phyloP scores from a whole-genome alignment of 441 rosid species.

The Croton setiger region DNA sequence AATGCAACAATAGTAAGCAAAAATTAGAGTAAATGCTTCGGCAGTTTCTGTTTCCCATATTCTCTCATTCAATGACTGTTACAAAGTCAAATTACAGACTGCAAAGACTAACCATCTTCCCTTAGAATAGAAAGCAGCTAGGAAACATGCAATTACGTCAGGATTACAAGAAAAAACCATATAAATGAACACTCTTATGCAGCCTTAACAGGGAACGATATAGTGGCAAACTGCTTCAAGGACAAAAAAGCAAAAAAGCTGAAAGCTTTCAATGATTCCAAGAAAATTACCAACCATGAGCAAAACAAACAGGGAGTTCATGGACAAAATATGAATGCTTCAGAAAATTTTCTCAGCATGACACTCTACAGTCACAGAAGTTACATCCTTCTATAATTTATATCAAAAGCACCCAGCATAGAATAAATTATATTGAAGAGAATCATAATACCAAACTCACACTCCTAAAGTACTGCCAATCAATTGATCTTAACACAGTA shows the following conservation, averaged over 20 bases:
- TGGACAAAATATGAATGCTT: not conserved
- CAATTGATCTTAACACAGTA: not conserved
- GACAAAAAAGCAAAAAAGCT: not conserved
- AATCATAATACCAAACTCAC: conserved; percentile 7
- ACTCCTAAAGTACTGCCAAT: not conserved
- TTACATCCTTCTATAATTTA: not conserved
- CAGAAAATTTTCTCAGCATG: not conserved
- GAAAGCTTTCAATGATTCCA: not conserved
- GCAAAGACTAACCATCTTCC: conserved; percentile 3
- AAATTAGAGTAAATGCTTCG: not conserved
- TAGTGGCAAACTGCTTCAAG: not conserved
- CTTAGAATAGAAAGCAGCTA: not conserved
- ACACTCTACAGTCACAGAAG: too few relatives aligned
- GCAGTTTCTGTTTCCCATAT: not conserved
- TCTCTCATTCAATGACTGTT: not conserved
- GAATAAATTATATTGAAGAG: not conserved
- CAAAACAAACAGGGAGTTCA: not conserved
- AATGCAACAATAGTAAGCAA: not conserved
- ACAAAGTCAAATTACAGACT: not conserved
- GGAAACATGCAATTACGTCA: not conserved
- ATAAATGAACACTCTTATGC: not conserved
- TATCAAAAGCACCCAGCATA: not conserved
- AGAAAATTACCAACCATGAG: not conserved
- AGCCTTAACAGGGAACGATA: not conserved
- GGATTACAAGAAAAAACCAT: not conserved